Evolutionary conservation across 1,284 basidiomycete genomes (phyloP), one percentile per base, ranked within the genome.

Genomic region (Coriolopsis trogii): DNA sequence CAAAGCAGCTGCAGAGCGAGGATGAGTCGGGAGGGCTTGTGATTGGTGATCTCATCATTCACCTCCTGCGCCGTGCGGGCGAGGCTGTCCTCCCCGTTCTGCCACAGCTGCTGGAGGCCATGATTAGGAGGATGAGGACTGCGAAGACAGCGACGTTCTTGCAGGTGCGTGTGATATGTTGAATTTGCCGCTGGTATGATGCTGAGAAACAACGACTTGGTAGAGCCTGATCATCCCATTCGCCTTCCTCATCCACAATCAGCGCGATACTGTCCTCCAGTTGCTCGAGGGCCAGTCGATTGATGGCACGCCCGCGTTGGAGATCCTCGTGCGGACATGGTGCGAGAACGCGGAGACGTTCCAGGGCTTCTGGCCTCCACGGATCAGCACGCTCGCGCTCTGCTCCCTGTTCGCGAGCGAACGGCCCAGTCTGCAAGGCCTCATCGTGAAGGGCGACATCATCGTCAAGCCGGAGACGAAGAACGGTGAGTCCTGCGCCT

Each of bases 31-130:
- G 92, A 33, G 95, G 95, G 10, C 80, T 98, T 9, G 89, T 91
- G 44, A 88, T 98, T 37, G 96, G 96, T 33, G 95, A 98, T 65
- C 77, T 99, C 36, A 91, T 99, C 64, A 91, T 98, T 56, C 94
- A 98, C 62, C 74, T 99, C 18, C 77, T 99, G 53, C 81, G 96
- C 18, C 83, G 81, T 51, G 87, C 89, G 0, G 87, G 88, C 13
- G 87, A 92, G 42, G 79, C 85, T 2, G 81, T 96, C 10, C 73
- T 87, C 0, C 85, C 92, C 1, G 91, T 95, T 3, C 79, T 98
- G 34, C 92, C 93, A 1, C 87, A 93, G 55, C 77, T 99, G 9
- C 73, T 98, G 38, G 82, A 86, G 46, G 93, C 93, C 1, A 87
- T 99, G 78, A 80, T 92, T 0, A 73, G 74, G 15, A 82, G 95